phyloP scores from a whole-genome alignment of 2,329 filamentous ascomycete species.

The Epichloe gansuensis region DNA sequence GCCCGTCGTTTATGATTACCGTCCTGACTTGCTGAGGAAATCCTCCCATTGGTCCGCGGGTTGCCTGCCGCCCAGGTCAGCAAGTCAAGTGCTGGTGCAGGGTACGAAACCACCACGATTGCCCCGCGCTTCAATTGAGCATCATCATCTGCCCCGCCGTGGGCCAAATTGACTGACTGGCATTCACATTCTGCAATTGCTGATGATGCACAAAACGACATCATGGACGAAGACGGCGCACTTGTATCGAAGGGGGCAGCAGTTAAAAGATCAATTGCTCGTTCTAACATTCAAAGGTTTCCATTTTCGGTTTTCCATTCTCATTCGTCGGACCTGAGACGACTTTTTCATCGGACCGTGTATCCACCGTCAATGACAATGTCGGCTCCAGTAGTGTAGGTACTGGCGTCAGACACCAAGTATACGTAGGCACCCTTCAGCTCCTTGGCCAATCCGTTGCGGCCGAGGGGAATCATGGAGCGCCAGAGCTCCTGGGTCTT shows the following conservation, averaged over 20 bases:
- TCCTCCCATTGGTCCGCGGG: too few relatives aligned
- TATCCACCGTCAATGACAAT: conserved; percentile 64
- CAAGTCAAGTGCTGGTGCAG: conserved; percentile 36
- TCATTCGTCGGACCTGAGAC: not conserved
- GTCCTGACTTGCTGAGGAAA: too few relatives aligned
- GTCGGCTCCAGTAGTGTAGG: conserved; percentile 62
- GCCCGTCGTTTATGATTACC: too few relatives aligned
- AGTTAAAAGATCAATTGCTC: too few relatives aligned
- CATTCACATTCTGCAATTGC: too few relatives aligned
- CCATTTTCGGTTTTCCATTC: not conserved
- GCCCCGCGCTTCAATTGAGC: too few relatives aligned
- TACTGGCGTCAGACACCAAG: conserved; percentile 61
- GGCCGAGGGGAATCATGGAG: conserved; percentile 61
- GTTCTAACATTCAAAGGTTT: not conserved
- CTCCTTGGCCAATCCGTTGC: conserved; percentile 56
- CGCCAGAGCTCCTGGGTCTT: conserved; percentile 63
- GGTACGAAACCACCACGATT: conserved; percentile 12
- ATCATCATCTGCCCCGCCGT: too few relatives aligned
- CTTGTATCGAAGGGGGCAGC: too few relatives aligned
- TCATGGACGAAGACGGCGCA: too few relatives aligned
- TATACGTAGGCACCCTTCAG: conserved; percentile 71
- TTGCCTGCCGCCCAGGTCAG: too few relatives aligned
- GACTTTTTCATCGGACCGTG: conserved; percentile 27
- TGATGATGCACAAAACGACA: too few relatives aligned
- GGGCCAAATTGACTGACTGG: too few relatives aligned